These are phyloP conservation scores for Raphanus hybrid DNA, from an alignment of 441 rosid genomes.

Conservation along the genomic window DNA sequence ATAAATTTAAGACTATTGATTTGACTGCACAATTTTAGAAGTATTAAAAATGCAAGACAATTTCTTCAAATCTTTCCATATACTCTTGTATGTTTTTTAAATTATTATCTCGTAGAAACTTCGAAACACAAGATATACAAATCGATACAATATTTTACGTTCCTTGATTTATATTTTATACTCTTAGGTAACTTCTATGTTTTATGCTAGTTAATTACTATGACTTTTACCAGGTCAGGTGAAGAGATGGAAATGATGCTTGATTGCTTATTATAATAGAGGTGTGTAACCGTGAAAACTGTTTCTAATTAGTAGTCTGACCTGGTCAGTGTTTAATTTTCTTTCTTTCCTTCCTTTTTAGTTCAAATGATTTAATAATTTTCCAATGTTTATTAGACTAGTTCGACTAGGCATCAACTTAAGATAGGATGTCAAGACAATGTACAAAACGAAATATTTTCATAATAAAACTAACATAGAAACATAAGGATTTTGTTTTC, in stretches of 20 bases:
- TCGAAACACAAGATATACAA: neutral
- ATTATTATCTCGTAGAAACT: neutral
- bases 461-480: neutral
- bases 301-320: neutral
- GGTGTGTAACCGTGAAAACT: neutral
- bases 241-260: constrained; percentile 6
- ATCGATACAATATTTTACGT: neutral
- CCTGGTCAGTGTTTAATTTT: neutral
- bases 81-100: neutral
- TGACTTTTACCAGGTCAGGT: constrained; percentile 36
- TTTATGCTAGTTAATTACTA: constrained; percentile 14
- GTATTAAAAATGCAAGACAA: constrained; percentile 8
- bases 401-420: neutral
- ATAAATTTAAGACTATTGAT: neutral
- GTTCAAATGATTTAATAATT: neutral
- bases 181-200: constrained; percentile 10
- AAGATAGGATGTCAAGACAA: neutral
- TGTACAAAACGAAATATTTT: neutral
- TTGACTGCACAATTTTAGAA: neutral
- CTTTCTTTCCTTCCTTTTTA: neutral
- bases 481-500: constrained; percentile 1
- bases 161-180: constrained; percentile 3
- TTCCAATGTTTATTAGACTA: neutral
- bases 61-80: neutral
- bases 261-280: neutral